These are phyloP conservation scores for Aspergillus melleus DNA, from an alignment of 2,329 filamentous ascomycete genomes.

Conservation along the genomic window DNA sequence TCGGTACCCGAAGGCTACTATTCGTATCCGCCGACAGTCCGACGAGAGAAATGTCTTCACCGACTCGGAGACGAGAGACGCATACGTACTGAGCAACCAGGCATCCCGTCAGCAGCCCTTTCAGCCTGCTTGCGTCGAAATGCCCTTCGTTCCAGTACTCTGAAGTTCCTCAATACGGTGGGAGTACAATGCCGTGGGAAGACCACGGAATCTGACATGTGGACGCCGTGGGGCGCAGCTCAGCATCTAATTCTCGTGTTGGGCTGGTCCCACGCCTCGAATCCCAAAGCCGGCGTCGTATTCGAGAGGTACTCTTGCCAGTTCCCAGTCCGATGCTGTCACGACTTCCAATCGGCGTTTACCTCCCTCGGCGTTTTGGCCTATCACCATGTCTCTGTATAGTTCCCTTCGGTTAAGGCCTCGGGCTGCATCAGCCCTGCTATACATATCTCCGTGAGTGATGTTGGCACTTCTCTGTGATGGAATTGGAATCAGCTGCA, in stretches of 20 bases:
- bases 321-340: not conserved
- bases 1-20: too few species aligned
- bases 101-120: not conserved
- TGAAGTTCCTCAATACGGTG: not conserved
- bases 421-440: not conserved
- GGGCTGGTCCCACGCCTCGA: not conserved
- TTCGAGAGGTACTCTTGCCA: not conserved
- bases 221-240: not conserved
- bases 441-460: not conserved
- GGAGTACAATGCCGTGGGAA: not conserved
- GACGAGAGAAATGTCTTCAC: not conserved
- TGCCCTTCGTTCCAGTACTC: not conserved
- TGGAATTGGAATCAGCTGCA: too few species aligned
- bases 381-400: not conserved
- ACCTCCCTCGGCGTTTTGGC: not conserved
- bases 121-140: not conserved
- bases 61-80: not conserved
- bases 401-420: not conserved
- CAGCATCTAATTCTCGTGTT: not conserved
- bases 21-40: too few species aligned
- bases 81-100: not conserved
- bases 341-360: not conserved
- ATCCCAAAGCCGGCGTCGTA: not conserved
- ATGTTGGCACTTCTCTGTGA: not conserved
- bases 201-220: not conserved